Conservation (phyloP, 2,329 filamentous ascomycete species). For the Aspergillus fijiensis region DNA sequence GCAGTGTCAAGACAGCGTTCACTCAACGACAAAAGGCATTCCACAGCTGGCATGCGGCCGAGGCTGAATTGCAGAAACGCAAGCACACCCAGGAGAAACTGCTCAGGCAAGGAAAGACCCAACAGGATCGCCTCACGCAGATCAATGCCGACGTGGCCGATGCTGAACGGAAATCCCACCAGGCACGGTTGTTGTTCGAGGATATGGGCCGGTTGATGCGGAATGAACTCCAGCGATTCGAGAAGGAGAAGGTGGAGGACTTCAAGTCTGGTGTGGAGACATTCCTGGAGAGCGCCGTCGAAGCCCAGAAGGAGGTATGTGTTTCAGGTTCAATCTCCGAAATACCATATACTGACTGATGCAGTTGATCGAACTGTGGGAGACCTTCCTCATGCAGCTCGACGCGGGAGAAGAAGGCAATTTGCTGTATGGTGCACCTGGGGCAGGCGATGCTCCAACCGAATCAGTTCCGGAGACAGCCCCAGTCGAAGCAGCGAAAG, state of each 20-base stretch:
- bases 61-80: conserved; percentile 86
- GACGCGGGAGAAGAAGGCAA: conserved; percentile 84
- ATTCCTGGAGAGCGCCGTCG: conserved; percentile 92
- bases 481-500: conserved; percentile 16
- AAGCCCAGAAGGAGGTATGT: conserved; percentile 94
- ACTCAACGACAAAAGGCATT: conserved; percentile 91
- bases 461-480: conserved; percentile 19
- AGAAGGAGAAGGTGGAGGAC: conserved; percentile 96
- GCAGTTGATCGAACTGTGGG: conserved; percentile 87
- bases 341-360: conserved; percentile 6
- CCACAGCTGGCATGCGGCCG: conserved; percentile 88
- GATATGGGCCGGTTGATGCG: conserved; percentile 97
- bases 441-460: conserved; percentile 18
- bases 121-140: conserved; percentile 92
- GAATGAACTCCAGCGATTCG: conserved; percentile 86
- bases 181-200: conserved; percentile 85
- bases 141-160: conserved; percentile 92
- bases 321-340: conserved; percentile 12
- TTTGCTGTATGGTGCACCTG: conserved; percentile 43
- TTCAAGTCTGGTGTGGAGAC: conserved; percentile 99
- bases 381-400: conserved; percentile 94
- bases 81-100: conserved; percentile 89
- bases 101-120: conserved; percentile 88
- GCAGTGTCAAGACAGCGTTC: conserved; percentile 92
- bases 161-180: conserved; percentile 88